Percentiles rank a stretch among this genome's conserved stretches.
These are phyloP conservation scores for Cinnamomum chago DNA, from an alignment of 164 flowering plant genomes.

Conservation along the genomic window DNA sequence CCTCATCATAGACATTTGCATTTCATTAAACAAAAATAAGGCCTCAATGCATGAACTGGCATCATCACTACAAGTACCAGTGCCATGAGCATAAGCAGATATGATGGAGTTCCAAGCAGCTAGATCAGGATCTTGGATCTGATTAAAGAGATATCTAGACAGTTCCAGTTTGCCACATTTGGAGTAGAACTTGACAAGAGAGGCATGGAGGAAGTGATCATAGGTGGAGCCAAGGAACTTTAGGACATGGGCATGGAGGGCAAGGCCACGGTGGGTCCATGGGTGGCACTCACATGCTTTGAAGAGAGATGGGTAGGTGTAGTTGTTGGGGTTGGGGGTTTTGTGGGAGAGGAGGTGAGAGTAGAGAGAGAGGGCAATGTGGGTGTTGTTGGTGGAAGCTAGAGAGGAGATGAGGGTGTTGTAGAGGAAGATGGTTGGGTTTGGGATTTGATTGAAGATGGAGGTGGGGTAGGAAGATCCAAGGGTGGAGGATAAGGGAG, in stretches of 20 bases:
- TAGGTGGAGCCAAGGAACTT: constrained; percentile 39
- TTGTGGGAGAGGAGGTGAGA: constrained; percentile 18
- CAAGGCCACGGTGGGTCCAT: constrained; percentile 37
- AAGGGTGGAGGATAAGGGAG: constrained; percentile 28
- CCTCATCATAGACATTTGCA: constrained; percentile 34
- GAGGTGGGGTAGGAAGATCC: constrained; percentile 27
- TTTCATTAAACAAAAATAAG: constrained; percentile 37
- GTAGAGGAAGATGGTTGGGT: constrained; percentile 51
- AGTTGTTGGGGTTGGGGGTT: constrained; percentile 34
- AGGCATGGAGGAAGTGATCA: constrained; percentile 50
- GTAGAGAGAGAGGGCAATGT: constrained; percentile 46
- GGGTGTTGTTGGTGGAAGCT: constrained; percentile 17
- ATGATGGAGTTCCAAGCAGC: constrained; percentile 55
- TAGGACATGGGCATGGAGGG: constrained; percentile 51
- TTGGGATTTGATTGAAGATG: constrained; percentile 39
- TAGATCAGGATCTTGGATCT: constrained; percentile 44
- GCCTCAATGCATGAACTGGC: constrained; percentile 34
- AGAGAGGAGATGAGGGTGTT: constrained; percentile 54
- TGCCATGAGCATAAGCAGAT: constrained; percentile 34
- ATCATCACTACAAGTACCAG: constrained; percentile 6
- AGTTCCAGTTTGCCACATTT: constrained; percentile 35
- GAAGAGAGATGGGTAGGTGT: constrained; percentile 60
- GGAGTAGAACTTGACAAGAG: constrained; percentile 43
- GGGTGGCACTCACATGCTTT: constrained; percentile 44
- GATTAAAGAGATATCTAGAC: constrained; percentile 45